These are phyloP conservation scores for Neonectria hederae DNA, from an alignment of 2,329 filamentous ascomycete genomes.

Conservation along the genomic window DNA sequence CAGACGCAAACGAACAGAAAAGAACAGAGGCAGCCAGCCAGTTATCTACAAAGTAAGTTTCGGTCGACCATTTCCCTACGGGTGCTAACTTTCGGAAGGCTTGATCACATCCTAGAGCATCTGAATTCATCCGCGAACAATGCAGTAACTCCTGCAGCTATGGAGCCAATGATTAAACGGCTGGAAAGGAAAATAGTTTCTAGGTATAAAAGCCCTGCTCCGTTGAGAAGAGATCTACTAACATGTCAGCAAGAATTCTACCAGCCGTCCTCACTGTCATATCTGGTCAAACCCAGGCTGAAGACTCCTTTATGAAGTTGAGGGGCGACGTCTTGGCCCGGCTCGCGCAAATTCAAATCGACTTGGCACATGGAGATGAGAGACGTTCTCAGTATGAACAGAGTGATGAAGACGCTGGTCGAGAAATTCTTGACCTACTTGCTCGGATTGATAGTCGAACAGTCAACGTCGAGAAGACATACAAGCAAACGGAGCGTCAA, in stretches of 20 bases:
- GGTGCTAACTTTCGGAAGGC: constrained; percentile 24
- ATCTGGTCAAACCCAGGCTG: constrained; percentile 19
- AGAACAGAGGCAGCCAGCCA: constrained; percentile 8
- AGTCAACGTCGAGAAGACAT: constrained; percentile 23
- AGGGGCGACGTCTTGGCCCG: constrained; percentile 5
- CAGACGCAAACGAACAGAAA: constrained; percentile 4
- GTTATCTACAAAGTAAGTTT: constrained; percentile 34
- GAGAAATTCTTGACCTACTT: constrained; percentile 19
- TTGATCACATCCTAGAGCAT: constrained; percentile 25
- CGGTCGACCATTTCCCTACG: neutral
- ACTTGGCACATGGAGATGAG: constrained; percentile 6
- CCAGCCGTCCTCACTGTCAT: constrained; percentile 27
- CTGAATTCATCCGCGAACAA: constrained; percentile 4
- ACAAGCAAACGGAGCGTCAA: constrained; percentile 27
- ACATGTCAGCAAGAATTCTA: constrained; percentile 21
- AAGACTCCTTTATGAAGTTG: constrained; percentile 19
- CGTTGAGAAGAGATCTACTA: neutral
- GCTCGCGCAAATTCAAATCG: constrained; percentile 21
- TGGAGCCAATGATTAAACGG: constrained; percentile 20
- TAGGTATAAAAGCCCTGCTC: constrained; percentile 21
- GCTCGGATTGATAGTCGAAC: constrained; percentile 17
- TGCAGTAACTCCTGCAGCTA: neutral
- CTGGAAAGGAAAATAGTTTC: constrained; percentile 32
- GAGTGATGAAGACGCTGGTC: constrained; percentile 1
- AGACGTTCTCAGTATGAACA: constrained; percentile 5